Conservation (phyloP, 805 yeast genomes). For the Dipodascus albidus region DNA sequence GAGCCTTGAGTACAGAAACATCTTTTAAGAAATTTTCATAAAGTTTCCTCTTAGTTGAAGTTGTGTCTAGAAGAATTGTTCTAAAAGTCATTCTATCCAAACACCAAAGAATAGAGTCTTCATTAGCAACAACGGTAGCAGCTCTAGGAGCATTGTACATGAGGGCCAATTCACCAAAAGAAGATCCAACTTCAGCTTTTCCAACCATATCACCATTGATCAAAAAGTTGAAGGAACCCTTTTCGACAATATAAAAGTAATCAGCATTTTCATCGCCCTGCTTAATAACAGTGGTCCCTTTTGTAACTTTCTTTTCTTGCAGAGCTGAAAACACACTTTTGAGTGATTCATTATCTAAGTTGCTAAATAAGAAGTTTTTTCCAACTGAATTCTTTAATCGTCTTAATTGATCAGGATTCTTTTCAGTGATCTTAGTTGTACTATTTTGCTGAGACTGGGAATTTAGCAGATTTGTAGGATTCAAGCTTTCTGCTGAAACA, state of each 20-base stretch:
- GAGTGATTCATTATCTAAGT: constrained; percentile 67
- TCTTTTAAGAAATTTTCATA: constrained; percentile 81
- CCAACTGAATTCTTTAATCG: constrained; percentile 63
- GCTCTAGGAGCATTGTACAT: constrained; percentile 98
- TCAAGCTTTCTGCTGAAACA: constrained; percentile 61
- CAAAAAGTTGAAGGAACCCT: constrained; percentile 71
- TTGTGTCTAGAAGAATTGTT: constrained; percentile 79
- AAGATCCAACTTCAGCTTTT: constrained; percentile 73
- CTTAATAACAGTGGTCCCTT: constrained; percentile 56
- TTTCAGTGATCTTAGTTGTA: background rate
- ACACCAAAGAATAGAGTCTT: constrained; percentile 78
- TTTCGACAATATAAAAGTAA: constrained; percentile 76
- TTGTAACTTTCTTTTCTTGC: constrained; percentile 51
- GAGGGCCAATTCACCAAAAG: constrained; percentile 93
- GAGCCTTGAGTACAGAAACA: constrained; percentile 66
- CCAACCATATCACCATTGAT: constrained; percentile 63
- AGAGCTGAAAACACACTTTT: constrained; percentile 75
- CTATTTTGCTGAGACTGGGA: background rate
- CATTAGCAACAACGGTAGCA: constrained; percentile 72
- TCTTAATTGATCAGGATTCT: constrained; percentile 39
- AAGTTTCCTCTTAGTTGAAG: constrained; percentile 80
- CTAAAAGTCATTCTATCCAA: constrained; percentile 89
- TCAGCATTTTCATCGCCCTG: constrained; percentile 91
- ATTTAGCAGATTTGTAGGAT: constrained; percentile 12
- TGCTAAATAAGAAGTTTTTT: constrained; percentile 75